Evolutionary conservation across 2,329 filamentous ascomycete genomes (phyloP).

Genomic region (Domatiomyces catenatus): DNA sequence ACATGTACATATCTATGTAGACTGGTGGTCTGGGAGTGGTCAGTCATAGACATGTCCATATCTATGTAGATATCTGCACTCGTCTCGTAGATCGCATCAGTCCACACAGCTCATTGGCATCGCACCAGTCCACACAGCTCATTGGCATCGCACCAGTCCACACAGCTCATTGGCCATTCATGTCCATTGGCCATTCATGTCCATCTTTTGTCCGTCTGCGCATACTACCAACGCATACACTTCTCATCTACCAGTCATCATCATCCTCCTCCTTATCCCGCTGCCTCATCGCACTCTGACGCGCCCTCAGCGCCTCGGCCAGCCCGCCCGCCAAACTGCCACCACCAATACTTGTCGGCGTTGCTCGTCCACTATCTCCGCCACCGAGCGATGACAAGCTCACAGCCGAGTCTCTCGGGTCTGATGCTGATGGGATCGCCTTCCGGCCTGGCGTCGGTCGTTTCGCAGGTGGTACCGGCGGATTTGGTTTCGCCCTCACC

Average conservation of each 20-base stretch:
- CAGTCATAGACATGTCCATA: neutral
- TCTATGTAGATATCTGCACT: neutral
- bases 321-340: constrained; percentile 56
- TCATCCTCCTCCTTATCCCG: constrained; percentile 52
- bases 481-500: constrained; percentile 49
- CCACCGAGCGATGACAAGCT: constrained; percentile 25
- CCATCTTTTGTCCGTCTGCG: constrained; percentile 27
- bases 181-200: no score
- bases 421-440: constrained; percentile 45
- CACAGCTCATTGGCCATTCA: neutral
- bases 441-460: constrained; percentile 58
- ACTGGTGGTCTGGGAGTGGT: constrained; percentile 40
- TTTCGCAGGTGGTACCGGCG: constrained; percentile 66
- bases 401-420: constrained; percentile 47
- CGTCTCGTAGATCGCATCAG: neutral
- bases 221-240: constrained; percentile 24
- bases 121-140: neutral
- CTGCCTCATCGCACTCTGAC: constrained; percentile 58
- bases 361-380: constrained; percentile 50
- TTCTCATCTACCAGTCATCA: constrained; percentile 45
- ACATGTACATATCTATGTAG: no score
- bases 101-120: no score
- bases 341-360: constrained; percentile 42
- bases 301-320: constrained; percentile 61
- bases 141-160: neutral